Evolutionary conservation across 345 rosid genomes (phyloP).

Genomic region (Linum tenue): DNA sequence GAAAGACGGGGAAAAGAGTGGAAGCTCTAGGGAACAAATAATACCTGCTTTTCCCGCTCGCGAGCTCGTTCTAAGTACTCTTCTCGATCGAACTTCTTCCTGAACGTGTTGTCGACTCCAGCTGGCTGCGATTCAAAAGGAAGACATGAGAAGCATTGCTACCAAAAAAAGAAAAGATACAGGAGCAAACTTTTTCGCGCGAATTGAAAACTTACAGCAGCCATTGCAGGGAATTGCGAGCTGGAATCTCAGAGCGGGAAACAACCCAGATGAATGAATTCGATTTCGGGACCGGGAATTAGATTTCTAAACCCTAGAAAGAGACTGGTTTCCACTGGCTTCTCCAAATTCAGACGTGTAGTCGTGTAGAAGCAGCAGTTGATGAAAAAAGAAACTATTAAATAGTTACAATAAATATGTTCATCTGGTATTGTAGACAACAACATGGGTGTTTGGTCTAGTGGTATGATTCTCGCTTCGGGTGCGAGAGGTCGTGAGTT

Average conservation of each 20-base stretch:
- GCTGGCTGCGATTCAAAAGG: conserved; percentile 26
- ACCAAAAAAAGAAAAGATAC: neutral
- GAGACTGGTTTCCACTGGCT: too few relatives aligned
- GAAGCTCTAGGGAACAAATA: too few relatives aligned
- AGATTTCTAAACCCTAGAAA: too few relatives aligned
- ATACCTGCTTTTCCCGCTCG: conserved; percentile 75
- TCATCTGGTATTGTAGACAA: too few relatives aligned
- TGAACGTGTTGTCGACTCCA: conserved; percentile 80
- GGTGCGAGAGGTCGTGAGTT: conserved; percentile 97
- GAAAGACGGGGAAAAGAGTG: neutral
- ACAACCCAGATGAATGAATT: neutral
- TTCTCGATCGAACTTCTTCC: conserved; percentile 74
- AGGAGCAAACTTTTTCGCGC: neutral
- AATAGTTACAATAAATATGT: too few relatives aligned
- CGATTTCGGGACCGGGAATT: neutral
- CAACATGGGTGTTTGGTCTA: conserved; percentile 53
- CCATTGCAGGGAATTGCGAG: neutral
- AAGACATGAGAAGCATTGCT: neutral
- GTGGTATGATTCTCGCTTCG: conserved; percentile 98
- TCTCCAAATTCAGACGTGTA: too few relatives aligned
- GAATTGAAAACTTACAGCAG: neutral
- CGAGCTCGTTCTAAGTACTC: conserved; percentile 81
- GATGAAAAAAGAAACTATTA: too few relatives aligned
- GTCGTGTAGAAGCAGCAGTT: too few relatives aligned
- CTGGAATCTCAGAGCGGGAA: neutral